Percentiles rank a stretch among this genome's conserved stretches.
Evolutionary conservation across 2,329 filamentous ascomycete genomes (phyloP).

Genomic region (Phaeosphaeriaceae sp.): DNA sequence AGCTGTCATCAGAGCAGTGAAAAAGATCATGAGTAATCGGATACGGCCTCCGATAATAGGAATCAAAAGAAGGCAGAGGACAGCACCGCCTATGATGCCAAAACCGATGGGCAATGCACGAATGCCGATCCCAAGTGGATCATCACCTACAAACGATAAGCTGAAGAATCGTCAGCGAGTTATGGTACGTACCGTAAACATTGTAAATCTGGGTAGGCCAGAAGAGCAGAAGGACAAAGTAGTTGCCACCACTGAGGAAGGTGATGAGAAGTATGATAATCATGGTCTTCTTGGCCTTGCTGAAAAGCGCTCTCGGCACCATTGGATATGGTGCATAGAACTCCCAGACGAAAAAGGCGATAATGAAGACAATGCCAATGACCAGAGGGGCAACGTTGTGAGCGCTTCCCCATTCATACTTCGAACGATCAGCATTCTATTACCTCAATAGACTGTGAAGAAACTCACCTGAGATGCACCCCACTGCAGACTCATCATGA

Average conservation of each 20-base stretch:
- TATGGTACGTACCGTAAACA: conserved; percentile 34
- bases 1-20: conserved; percentile 69
- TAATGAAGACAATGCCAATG: conserved; percentile 57
- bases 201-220: conserved; percentile 45
- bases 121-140: conserved; percentile 68
- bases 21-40: conserved; percentile 64
- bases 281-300: conserved; percentile 40
- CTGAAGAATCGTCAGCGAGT: not conserved
- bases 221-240: conserved; percentile 43
- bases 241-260: conserved; percentile 44
- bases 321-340: conserved; percentile 52
- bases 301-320: conserved; percentile 47
- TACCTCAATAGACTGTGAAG: conserved; percentile 35
- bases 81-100: conserved; percentile 66
- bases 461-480: conserved; percentile 41
- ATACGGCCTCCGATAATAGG: conserved; percentile 65
- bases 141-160: conserved; percentile 51
- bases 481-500: conserved; percentile 50
- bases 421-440: conserved; percentile 52
- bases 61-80: conserved; percentile 64
- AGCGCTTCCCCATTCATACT: conserved; percentile 62
- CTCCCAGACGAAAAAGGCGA: conserved; percentile 60
- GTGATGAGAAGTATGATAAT: conserved; percentile 43
- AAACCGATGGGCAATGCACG: conserved; percentile 70
- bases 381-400: conserved; percentile 63